phyloP scores from a whole-genome alignment of 2,329 filamentous ascomycete species.

The Penicillium concentricum region DNA sequence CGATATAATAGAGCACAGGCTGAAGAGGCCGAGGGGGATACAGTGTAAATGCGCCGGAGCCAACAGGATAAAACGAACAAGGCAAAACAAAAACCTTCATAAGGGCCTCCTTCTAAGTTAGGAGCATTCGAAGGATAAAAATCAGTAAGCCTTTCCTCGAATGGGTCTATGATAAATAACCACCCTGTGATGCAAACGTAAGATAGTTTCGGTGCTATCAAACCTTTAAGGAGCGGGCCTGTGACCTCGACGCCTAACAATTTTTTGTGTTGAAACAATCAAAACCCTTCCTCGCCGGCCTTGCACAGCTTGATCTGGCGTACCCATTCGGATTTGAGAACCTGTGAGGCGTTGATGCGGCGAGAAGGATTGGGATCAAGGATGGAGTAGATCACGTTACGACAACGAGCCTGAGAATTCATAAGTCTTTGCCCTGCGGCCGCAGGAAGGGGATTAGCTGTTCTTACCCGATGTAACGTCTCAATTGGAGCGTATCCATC shows the following conservation, averaged over 20 bases:
- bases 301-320: conserved; percentile 97
- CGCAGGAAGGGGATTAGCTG: background rate
- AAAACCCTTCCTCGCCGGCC: conserved; percentile 93
- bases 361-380: conserved; percentile 90
- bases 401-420: conserved; percentile 74
- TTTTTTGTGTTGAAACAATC: conserved; percentile 17
- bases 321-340: conserved; percentile 97
- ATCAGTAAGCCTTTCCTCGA: conserved; percentile 10
- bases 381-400: conserved; percentile 98
- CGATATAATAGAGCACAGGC: conserved; percentile 11
- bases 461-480: conserved; percentile 84
- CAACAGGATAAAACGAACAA: conserved; percentile 6
- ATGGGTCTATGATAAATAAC: conserved; percentile 18
- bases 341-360: conserved; percentile 92
- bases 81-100: background rate
- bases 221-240: background rate
- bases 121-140: conserved; percentile 20
- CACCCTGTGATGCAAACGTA: conserved; percentile 14
- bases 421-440: conserved; percentile 16
- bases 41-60: conserved; percentile 17
- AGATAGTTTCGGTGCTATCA: conserved; percentile 1
- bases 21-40: conserved; percentile 14
- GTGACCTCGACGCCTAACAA: conserved; percentile 2
- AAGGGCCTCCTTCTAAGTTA: conserved; percentile 18
- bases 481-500: conserved; percentile 96